These are phyloP conservation scores for Septoria petroselini DNA, from an alignment of 2,329 filamentous ascomycete genomes.

Conservation along the genomic window DNA sequence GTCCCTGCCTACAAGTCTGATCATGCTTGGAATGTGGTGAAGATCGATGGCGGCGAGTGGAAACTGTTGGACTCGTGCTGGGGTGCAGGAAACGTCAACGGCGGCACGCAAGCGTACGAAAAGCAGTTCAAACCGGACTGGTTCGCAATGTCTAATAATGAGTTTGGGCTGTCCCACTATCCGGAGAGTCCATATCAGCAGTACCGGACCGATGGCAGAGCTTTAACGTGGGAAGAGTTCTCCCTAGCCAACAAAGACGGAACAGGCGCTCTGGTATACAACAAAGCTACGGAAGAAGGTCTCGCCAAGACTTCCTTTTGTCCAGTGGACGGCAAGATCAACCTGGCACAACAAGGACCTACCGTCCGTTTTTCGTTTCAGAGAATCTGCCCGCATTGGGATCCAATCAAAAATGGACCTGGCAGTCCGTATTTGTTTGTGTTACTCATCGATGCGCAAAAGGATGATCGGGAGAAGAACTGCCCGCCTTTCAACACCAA, in stretches of 20 bases:
- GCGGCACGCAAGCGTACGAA: constrained; percentile 55
- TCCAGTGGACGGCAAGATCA: constrained; percentile 60
- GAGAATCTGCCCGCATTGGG: constrained; percentile 80
- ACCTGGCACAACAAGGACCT: constrained; percentile 52
- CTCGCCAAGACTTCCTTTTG: constrained; percentile 58
- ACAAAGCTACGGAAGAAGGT: constrained; percentile 49
- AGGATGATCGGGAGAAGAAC: constrained; percentile 56
- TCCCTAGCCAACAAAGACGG: constrained; percentile 57
- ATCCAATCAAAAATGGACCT: constrained; percentile 62
- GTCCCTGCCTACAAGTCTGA: constrained; percentile 60
- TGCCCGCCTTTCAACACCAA: constrained; percentile 66
- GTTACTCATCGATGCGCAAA: constrained; percentile 62
- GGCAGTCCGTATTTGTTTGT: constrained; percentile 68
- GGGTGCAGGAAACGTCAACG: constrained; percentile 73
- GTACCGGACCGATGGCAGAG: constrained; percentile 68
- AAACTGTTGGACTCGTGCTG: constrained; percentile 90
- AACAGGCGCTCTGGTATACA: constrained; percentile 48
- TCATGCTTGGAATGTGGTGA: constrained; percentile 91
- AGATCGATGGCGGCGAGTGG: constrained; percentile 81
- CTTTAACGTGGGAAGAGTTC: constrained; percentile 77
- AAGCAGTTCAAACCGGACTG: constrained; percentile 63
- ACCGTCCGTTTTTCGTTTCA: constrained; percentile 70
- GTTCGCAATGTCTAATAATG: constrained; percentile 67
- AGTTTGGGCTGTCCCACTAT: constrained; percentile 79
- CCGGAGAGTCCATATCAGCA: constrained; percentile 66